These are phyloP conservation scores for Dactylella cylindrospora DNA, from an alignment of 2,329 filamentous ascomycete species.

Conservation along the genomic window DNA sequence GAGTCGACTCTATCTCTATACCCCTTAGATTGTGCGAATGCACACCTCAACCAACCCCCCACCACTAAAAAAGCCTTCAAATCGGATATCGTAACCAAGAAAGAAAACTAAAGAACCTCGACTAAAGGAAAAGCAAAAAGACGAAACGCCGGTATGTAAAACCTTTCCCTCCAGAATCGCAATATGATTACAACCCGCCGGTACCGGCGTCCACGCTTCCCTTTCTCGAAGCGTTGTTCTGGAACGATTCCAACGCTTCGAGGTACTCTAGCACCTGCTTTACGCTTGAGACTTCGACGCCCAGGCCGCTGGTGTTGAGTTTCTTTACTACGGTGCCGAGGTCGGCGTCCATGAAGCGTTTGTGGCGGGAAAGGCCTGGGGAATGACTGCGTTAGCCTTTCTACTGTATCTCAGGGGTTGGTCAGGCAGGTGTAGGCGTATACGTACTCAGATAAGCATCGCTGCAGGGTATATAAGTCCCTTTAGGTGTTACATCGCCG, in stretches of 20 bases:
- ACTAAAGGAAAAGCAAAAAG: not conserved
- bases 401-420: too few relatives aligned
- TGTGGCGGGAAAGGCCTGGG: constrained; percentile 46
- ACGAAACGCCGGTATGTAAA: too few relatives aligned
- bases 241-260: constrained; percentile 44
- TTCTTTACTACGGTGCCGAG: constrained; percentile 48
- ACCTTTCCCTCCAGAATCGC: not conserved
- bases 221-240: constrained; percentile 32
- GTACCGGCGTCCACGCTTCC: constrained; percentile 10
- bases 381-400: too few relatives aligned
- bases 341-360: constrained; percentile 48
- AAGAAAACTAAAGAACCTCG: not conserved
- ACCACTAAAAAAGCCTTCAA: too few relatives aligned
- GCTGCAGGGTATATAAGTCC: constrained; percentile 48
- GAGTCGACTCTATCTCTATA: too few relatives aligned
- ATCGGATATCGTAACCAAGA: too few relatives aligned
- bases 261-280: constrained; percentile 49
- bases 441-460: constrained; percentile 47
- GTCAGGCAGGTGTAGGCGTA: not conserved
- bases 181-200: too few relatives aligned
- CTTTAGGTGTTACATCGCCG: constrained; percentile 13
- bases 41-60: too few relatives aligned
- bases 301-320: constrained; percentile 46
- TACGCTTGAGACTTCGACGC: constrained; percentile 48
- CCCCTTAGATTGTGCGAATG: too few relatives aligned